Percentiles rank a stretch among this genome's conserved stretches.
phyloP scores from a whole-genome alignment of 1,139 yeast species.

The Suhomyces chickasaworum region DNA sequence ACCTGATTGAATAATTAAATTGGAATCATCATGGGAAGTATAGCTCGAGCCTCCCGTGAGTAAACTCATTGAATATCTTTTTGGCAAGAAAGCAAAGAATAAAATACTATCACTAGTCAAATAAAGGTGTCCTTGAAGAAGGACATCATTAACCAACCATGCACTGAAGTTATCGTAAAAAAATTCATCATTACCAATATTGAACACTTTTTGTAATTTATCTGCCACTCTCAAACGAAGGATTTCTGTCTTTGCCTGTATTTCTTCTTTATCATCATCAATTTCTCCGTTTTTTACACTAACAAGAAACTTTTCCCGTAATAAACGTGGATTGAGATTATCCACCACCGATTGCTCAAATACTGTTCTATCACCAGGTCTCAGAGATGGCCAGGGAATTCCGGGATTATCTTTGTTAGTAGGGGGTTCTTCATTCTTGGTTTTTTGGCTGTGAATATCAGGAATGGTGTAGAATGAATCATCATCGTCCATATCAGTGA shows the following conservation, averaged over 20 bases:
- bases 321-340: constrained; percentile 32
- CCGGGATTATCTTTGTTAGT: neutral
- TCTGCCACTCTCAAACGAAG: constrained; percentile 38
- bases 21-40: constrained; percentile 32
- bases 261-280: constrained; percentile 12
- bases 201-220: constrained; percentile 40
- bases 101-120: constrained; percentile 65
- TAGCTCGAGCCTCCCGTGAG: neutral
- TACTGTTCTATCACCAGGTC: constrained; percentile 18
- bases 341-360: constrained; percentile 41
- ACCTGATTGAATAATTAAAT: constrained; percentile 43
- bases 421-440: neutral
- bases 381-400: neutral
- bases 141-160: constrained; percentile 81
- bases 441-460: constrained; percentile 1
- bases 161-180: constrained; percentile 63
- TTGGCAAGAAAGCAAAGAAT: constrained; percentile 84
- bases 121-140: constrained; percentile 83
- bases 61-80: constrained; percentile 24
- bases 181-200: constrained; percentile 50
- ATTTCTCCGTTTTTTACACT: constrained; percentile 19
- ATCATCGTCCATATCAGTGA: constrained; percentile 6
- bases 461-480: constrained; percentile 14
- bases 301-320: constrained; percentile 25
- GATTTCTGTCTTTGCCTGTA: constrained; percentile 17